Percentiles rank a stretch among this genome's conserved stretches.
Evolutionary conservation across 352 stramenopile genomes (phyloP).

Genomic region (Pythium folliculosum): DNA sequence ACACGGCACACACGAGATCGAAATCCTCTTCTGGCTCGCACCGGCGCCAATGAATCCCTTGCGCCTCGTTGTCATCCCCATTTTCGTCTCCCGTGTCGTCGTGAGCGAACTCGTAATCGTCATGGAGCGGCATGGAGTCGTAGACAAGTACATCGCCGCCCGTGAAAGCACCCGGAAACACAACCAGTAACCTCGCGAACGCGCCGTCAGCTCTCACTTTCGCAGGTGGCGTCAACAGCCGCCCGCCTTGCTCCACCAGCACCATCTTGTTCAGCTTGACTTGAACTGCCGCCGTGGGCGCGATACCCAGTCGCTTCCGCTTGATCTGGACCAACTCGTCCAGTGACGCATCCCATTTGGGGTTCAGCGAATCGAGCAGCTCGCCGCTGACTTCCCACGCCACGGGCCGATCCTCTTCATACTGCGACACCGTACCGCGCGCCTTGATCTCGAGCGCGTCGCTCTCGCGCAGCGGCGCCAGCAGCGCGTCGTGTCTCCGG

Average conservation of each 20-base stretch:
- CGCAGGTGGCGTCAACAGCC: not conserved
- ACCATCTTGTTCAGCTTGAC: not conserved
- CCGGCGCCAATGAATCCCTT: not conserved
- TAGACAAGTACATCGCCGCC: not conserved
- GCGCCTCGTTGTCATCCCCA: not conserved
- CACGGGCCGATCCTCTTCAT: not conserved
- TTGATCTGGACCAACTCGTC: not conserved
- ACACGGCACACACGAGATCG: not conserved
- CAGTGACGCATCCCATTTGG: not conserved
- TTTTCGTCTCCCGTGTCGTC: not conserved
- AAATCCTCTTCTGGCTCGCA: not conserved
- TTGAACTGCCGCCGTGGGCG: not conserved
- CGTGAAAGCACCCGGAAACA: not conserved
- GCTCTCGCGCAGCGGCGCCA: not conserved
- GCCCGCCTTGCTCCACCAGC: not conserved
- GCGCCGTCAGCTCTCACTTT: not conserved
- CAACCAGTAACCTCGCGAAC: not conserved
- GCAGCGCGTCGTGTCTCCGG: not conserved
- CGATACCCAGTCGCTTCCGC: not conserved
- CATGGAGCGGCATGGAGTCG: not conserved
- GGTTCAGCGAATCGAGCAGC: not conserved
- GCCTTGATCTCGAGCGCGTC: conserved; percentile 3
- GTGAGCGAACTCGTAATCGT: not conserved
- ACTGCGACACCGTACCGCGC: not conserved
- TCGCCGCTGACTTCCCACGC: not conserved